Conservation (phyloP, 2,329 filamentous ascomycete genomes). For the Sclerotinia subarctica region DNA sequence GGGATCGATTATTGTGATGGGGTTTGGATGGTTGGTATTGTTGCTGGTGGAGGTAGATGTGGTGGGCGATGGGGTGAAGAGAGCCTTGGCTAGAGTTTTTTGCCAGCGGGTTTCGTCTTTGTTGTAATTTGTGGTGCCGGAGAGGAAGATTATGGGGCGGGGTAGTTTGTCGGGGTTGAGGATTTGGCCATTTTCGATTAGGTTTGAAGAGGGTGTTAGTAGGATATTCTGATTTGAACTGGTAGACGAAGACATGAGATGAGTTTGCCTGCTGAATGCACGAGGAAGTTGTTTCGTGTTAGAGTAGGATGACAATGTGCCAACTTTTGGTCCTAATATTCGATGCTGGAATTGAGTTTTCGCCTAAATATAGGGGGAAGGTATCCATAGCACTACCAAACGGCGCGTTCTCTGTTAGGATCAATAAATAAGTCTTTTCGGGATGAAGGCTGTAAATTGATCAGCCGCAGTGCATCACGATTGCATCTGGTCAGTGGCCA, state of each 20-base stretch:
- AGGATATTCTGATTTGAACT: not conserved
- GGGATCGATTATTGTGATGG: slow-evolving; percentile 57
- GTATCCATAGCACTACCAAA: not conserved
- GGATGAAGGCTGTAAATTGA: not conserved
- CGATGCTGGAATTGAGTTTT: too few species aligned
- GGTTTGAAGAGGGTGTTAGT: slow-evolving; percentile 84
- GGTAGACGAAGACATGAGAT: slow-evolving; percentile 49
- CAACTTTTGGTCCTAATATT: slow-evolving; percentile 37
- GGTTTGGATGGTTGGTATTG: slow-evolving; percentile 40
- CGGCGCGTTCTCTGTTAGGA: not conserved
- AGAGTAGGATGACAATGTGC: slow-evolving; percentile 92
- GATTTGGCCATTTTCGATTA: slow-evolving; percentile 91
- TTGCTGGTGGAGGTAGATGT: slow-evolving; percentile 79
- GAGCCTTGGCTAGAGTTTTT: slow-evolving; percentile 63
- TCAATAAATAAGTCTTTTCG: too few species aligned
- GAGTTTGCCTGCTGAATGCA: slow-evolving; percentile 41
- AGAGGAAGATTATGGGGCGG: slow-evolving; percentile 50
- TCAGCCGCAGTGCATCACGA: not conserved
- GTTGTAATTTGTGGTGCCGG: slow-evolving; percentile 49
- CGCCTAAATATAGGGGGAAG: slow-evolving; percentile 40
- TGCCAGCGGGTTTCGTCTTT: slow-evolving; percentile 15
- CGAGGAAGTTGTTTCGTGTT: slow-evolving; percentile 81
- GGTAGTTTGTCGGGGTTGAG: slow-evolving; percentile 61
- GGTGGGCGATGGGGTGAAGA: slow-evolving; percentile 75
- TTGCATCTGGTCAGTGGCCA: not conserved